A percentile compares a stretch with the other conserved stretches of the same genome.
Evolutionary conservation across 441 rosid genomes (phyloP).

Genomic region (Melastoma candidum): DNA sequence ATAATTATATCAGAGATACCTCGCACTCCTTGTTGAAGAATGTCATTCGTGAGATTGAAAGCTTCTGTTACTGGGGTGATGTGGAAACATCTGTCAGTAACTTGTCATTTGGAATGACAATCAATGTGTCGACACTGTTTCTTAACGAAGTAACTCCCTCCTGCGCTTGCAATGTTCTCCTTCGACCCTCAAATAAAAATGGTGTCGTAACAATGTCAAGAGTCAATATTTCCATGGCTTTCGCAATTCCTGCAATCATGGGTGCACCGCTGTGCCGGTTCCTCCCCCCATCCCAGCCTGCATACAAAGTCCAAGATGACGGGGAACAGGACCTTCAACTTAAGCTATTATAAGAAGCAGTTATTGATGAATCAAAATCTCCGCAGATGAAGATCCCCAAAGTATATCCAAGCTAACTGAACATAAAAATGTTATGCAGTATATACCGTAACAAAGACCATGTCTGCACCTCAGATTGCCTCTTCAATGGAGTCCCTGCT

Average conservation of each 20-base stretch:
- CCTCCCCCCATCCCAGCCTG: conserved; percentile 99
- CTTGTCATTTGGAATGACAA: conserved; percentile 92
- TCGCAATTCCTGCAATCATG: conserved; percentile 85
- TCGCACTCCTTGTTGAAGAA: conserved; percentile 89
- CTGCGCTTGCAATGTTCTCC: conserved; percentile 88
- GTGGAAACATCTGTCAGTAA: conserved; percentile 76
- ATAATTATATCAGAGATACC: conserved; percentile 92
- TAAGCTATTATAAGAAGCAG: too few relatives aligned
- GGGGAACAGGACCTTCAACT: too few relatives aligned
- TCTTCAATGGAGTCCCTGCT: conserved; percentile 80
- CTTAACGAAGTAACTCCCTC: conserved; percentile 89
- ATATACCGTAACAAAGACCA: conserved; percentile 92
- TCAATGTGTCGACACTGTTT: conserved; percentile 83
- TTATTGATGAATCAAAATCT: too few relatives aligned
- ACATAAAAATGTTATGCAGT: conserved; percentile 15
- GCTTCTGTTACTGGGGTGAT: conserved; percentile 92
- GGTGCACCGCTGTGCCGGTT: conserved; percentile 96
- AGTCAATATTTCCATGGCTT: conserved; percentile 96
- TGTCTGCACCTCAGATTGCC: conserved; percentile 84
- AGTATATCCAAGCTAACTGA: too few relatives aligned
- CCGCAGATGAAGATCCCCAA: too few relatives aligned
- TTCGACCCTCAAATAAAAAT: conserved; percentile 88
- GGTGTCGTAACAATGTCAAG: conserved; percentile 98
- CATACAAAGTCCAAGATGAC: conserved; percentile 11
- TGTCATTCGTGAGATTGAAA: conserved; percentile 88